Conservation (phyloP, 2,329 filamentous ascomycete species). For the Aureobasidium sp. region DNA sequence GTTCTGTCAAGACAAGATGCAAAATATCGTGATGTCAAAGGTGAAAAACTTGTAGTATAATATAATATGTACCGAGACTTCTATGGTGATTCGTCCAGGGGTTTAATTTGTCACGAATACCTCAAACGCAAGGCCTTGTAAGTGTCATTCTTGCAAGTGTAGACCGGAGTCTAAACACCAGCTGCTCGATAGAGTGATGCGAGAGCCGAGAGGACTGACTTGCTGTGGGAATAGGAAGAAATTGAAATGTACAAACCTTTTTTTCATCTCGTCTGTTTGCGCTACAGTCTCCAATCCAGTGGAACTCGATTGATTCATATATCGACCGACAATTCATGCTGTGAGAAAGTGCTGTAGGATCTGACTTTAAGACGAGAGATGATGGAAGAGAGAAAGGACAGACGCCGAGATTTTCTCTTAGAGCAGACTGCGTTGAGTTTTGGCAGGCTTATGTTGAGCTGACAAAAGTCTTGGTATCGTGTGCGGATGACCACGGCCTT, state of each 20-base stretch:
- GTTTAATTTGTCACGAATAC: conserved; percentile 13
- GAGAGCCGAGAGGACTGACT: conserved; percentile 32
- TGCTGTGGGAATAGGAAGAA: conserved; percentile 18
- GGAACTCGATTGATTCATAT: too few relatives aligned
- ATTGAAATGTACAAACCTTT: background rate
- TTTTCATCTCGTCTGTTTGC: background rate
- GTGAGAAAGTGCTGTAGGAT: too few relatives aligned
- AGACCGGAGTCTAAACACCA: conserved; percentile 18
- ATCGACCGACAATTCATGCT: too few relatives aligned
- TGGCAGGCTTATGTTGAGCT: background rate
- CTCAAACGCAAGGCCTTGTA: conserved; percentile 20
- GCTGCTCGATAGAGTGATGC: conserved; percentile 16
- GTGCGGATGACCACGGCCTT: background rate
- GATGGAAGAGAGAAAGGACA: background rate
- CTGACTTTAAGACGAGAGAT: too few relatives aligned
- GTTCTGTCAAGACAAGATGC: background rate
- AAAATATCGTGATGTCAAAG: too few relatives aligned
- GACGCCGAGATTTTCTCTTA: background rate
- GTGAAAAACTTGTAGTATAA: background rate
- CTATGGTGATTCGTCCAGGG: conserved; percentile 19
- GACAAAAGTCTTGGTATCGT: conserved; percentile 8
- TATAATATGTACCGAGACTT: conserved; percentile 18
- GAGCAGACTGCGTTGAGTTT: background rate
- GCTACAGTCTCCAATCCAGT: too few relatives aligned
- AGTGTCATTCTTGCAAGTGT: conserved; percentile 19